phyloP scores from a whole-genome alignment of 2,329 filamentous ascomycete species.

The Stachybotrys chartarum region DNA sequence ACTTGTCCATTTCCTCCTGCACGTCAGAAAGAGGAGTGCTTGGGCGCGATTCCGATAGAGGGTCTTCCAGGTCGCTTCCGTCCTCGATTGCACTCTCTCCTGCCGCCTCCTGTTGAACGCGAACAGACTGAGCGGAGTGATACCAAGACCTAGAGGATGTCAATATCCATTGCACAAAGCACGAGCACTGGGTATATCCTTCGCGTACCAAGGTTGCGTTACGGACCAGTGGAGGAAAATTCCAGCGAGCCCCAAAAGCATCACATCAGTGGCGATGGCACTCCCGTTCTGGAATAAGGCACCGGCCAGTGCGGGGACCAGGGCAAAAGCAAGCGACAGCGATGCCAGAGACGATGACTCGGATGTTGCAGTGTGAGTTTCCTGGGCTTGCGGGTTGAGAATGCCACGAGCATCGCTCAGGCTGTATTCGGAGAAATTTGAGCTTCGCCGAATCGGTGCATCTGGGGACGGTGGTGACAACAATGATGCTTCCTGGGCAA shows the following conservation, averaged over 20 bases:
- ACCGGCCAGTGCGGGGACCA: slow-evolving; percentile 80
- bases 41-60: slow-evolving; percentile 8
- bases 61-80: slow-evolving; percentile 34
- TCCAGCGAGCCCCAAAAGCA: slow-evolving; percentile 70
- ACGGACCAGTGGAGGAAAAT: slow-evolving; percentile 92
- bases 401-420: slow-evolving; percentile 64
- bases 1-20: slow-evolving; percentile 37
- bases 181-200: neutral
- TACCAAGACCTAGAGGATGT: slow-evolving; percentile 48
- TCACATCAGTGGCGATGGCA: slow-evolving; percentile 75
- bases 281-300: slow-evolving; percentile 80
- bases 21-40: slow-evolving; percentile 31
- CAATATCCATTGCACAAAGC: neutral
- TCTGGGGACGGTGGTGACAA: neutral
- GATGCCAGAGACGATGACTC: slow-evolving; percentile 69
- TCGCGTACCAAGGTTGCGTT: slow-evolving; percentile 72
- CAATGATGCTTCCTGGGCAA: neutral
- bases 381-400: slow-evolving; percentile 42
- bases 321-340: slow-evolving; percentile 73
- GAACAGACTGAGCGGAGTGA: slow-evolving; percentile 58
- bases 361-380: slow-evolving; percentile 28
- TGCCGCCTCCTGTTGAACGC: slow-evolving; percentile 40
- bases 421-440: slow-evolving; percentile 70
- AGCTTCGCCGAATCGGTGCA: slow-evolving; percentile 45
- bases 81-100: slow-evolving; percentile 34